Evolutionary conservation across 1,139 yeast genomes (phyloP), one percentile per base, ranked within the genome.

Genomic region (Nakaseomyces nivariensis): DNA sequence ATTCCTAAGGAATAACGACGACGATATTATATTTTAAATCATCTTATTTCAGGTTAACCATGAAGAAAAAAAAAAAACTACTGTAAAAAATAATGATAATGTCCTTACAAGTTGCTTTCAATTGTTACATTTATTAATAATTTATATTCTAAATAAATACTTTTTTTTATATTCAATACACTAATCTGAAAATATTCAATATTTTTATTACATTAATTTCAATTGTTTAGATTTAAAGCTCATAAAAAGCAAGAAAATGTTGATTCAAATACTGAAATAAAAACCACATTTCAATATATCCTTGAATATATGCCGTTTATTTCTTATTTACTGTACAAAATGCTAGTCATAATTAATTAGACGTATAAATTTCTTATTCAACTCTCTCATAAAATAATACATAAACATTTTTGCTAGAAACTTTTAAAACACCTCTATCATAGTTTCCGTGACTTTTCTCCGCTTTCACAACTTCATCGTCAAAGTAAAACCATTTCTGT

Each of bases 401-500:
- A 62, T 82, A 83, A 4, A 81, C 88, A 56, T 82, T 85, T 44
- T 76, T 72, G 43, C 81, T 76, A 17, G 69, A 67, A 51, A 76
- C 66, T 34, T 72, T 70, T 13, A 70, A 69, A 47, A 68, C 71
- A 38, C 69, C 71, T 33, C 67, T 68, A 47, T 64, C 66, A 13
- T 68, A 58, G 48, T 70, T 69, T 10, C 84, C 82, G 56, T 78
- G 80, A 22, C 71, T 69, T 46, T 73, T 72, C 7, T 72, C 72
- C 50, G 54, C 54, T 46, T 75, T 75, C 1, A 82, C 81, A 43
- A 70, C 67, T 52, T 80, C 88, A 63, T 85, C 94, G 60, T 85
- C 92, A 64, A 84, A 85, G 52, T 77, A 75, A 60, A 84, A 81
- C 92, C 92, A 84, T 56, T 75, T 66, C 55, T 71, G 72, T 7